Base-by-base conservation (phyloP, 2,329 filamentous ascomycete genomes). In the Paraphoma sp. region DNA sequence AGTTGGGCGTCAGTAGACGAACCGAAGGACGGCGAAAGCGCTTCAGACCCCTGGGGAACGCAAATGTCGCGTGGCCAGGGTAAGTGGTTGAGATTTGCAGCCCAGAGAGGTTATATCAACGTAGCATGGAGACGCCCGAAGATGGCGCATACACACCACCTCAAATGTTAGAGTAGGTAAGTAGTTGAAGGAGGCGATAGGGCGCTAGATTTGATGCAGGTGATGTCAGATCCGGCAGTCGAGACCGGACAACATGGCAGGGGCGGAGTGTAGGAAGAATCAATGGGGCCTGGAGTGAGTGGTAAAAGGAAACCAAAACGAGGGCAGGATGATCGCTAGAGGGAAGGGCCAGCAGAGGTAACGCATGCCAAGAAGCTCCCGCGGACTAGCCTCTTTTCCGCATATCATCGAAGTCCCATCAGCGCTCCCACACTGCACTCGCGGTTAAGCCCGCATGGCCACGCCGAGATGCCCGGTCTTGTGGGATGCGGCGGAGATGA, bases 71-170 rank as follows among this genome's bases (percentile, higher is more conserved):
- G 64, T 68, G 59, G 67, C 67, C 65, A 67, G 63, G 59, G 60
- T 61, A 3, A 59, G 65, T 60, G 60, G 65, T 59, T 67, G 62
- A 64, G 53, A 59, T 64, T 58, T 41, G 42, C 28, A 47, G 12
- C 31, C 23, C 64, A 64, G 54, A 60, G 59, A 57, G 69, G 65
- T 23, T 36, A 70, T 74, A 73, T 76, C 74, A 74, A 71, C 65
- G 68, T 65, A 69, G 69, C 70, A 76, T 76, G 62, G 62, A 66
- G 69, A 63, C 60, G 67, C 63, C 64, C 57, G 63, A 23, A 23
- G 23, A 71, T 60, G 65, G 72, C 71, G 72, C 68, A 74, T 69
- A 67, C 68, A 67, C 68, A 74, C 33, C 33, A 36, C 59, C 57
- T 65, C 60, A 64, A 69, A 68, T 56, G 60, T 57, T 51, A 50